Evolutionary conservation across 345 rosid species (phyloP).

Genomic region (Ailanthus altissimus): DNA sequence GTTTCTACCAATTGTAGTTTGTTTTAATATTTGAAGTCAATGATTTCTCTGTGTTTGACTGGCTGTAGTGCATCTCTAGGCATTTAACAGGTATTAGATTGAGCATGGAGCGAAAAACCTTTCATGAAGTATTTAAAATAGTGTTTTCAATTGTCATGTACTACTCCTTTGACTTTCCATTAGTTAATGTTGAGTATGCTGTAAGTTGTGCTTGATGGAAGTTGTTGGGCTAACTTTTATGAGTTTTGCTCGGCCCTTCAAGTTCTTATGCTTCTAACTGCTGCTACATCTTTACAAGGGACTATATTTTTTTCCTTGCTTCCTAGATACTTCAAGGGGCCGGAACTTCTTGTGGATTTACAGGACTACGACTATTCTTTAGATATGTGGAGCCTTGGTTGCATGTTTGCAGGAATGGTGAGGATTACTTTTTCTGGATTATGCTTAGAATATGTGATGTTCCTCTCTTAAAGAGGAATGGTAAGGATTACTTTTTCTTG

Average conservation of each 20-base stretch:
- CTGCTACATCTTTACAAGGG: slow-evolving; percentile 11
- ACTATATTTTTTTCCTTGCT: slow-evolving; percentile 20
- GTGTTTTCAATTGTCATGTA: not conserved
- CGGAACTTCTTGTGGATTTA: slow-evolving; percentile 90
- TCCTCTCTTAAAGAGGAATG: slow-evolving; percentile 53
- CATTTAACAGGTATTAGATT: not conserved
- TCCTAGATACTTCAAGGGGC: slow-evolving; percentile 88
- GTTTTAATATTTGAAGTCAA: not conserved
- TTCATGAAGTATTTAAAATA: not conserved
- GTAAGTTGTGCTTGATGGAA: slow-evolving; percentile 1
- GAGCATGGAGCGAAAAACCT: not conserved
- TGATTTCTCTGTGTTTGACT: not conserved
- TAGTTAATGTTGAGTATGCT: not conserved
- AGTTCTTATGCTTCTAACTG: not conserved
- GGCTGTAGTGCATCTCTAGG: not conserved
- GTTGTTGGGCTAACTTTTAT: not conserved
- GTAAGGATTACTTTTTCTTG: slow-evolving; percentile 40
- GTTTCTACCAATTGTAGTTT: not conserved
- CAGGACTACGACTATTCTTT: slow-evolving; percentile 97
- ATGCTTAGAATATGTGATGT: not conserved
- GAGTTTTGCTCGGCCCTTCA: not conserved
- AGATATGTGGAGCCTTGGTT: slow-evolving; percentile 99
- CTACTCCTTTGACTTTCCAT: not conserved
- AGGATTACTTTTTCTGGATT: slow-evolving; percentile 24
- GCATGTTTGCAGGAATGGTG: slow-evolving; percentile 99